Conservation (phyloP, 1,284 basidiomycete genomes). For the Heterobasidion occidentale region DNA sequence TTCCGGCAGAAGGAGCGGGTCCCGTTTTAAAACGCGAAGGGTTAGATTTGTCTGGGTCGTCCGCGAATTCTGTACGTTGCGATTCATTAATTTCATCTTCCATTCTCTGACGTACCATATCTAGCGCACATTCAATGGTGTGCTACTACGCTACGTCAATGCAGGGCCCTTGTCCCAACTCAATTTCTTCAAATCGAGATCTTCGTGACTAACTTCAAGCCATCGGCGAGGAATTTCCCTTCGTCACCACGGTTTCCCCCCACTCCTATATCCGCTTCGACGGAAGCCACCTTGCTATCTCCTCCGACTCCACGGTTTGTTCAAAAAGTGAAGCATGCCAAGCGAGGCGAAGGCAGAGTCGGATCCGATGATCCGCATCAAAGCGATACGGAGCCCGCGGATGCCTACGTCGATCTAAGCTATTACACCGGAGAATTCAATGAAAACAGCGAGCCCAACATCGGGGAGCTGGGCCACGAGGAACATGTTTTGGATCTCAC, state of each 20-base stretch:
- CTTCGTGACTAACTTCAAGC: slow-evolving; percentile 61
- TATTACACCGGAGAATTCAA: slow-evolving; percentile 33
- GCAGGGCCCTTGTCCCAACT: slow-evolving; percentile 52
- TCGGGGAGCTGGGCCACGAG: slow-evolving; percentile 35
- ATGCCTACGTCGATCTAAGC: slow-evolving; percentile 37
- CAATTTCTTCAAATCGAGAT: slow-evolving; percentile 69
- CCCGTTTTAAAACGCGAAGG: slow-evolving; percentile 43
- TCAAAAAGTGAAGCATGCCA: slow-evolving; percentile 15
- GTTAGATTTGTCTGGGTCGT: slow-evolving; percentile 83
- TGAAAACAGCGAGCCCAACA: slow-evolving; percentile 10
- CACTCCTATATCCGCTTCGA: not conserved
- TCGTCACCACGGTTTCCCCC: slow-evolving; percentile 4
- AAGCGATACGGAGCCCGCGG: slow-evolving; percentile 20
- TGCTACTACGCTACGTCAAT: slow-evolving; percentile 60
- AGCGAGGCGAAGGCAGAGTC: not conserved
- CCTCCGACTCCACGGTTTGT: slow-evolving; percentile 33
- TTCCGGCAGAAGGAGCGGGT: slow-evolving; percentile 31
- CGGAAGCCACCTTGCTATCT: slow-evolving; percentile 19
- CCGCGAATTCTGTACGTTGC: slow-evolving; percentile 64
- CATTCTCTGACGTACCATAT: not conserved
- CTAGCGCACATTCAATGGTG: slow-evolving; percentile 82
- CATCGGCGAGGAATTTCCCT: slow-evolving; percentile 1
- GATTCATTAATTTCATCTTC: not conserved
- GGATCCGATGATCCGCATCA: slow-evolving; percentile 6
- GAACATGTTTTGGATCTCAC: slow-evolving; percentile 63